phyloP scores from a whole-genome alignment of 2,329 filamentous ascomycete species.

The Plenodomus lindquistii region DNA sequence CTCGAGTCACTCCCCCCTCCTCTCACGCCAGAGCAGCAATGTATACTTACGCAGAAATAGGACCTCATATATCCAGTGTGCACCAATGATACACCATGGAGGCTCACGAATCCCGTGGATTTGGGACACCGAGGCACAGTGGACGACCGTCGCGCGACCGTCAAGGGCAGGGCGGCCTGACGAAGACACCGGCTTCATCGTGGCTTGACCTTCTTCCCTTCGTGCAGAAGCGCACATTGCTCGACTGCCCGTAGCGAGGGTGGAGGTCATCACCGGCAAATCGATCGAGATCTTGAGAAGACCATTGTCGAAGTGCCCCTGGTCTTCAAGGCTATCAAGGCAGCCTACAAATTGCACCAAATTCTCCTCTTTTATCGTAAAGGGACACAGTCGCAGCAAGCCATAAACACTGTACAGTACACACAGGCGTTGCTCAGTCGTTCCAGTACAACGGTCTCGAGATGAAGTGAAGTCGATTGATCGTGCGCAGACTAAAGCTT shows the following conservation, averaged over 20 bases:
- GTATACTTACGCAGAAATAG: constrained; percentile 4
- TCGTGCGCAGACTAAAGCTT: neutral
- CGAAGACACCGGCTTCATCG: neutral
- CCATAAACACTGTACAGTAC: neutral
- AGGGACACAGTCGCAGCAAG: neutral
- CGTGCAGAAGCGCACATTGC: no score
- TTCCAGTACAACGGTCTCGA: neutral
- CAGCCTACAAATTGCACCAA: no score
- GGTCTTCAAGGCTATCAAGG: no score
- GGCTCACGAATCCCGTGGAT: neutral
- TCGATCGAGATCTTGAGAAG: neutral
- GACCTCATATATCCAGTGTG: neutral
- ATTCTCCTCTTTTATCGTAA: no score
- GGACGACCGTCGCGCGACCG: neutral
- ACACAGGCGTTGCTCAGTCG: neutral
- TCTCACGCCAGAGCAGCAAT: constrained; percentile 1
- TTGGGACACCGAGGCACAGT: neutral
- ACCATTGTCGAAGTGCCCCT: no score
- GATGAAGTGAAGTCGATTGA: neutral
- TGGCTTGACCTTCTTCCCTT: no score
- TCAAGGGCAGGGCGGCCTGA: neutral
- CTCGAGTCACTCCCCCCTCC: neutral
- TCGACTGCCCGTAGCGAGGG: no score
- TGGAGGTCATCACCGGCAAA: neutral
- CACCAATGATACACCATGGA: constrained; percentile 5